Conservation (phyloP, 768 basidiomycete species). For the Mycena indigotica region DNA sequence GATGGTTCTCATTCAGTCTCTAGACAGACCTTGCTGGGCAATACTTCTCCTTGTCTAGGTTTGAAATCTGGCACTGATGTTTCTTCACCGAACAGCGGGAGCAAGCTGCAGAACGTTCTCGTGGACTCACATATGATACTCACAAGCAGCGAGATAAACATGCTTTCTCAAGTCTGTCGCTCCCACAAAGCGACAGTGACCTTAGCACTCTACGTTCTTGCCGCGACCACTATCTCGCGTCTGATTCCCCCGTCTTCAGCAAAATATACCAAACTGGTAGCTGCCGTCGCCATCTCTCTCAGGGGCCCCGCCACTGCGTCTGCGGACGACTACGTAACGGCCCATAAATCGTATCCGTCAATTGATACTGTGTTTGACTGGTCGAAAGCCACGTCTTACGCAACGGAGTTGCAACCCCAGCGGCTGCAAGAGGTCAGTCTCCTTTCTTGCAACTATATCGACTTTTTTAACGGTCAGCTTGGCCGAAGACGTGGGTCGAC, state of each 20-base stretch:
- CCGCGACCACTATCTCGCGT: conserved; percentile 30
- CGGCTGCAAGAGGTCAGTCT: conserved; percentile 36
- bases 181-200: conserved; percentile 36
- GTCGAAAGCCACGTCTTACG: conserved; percentile 32
- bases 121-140: no score
- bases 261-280: conserved; percentile 22
- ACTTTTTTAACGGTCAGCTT: conserved; percentile 30
- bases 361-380: conserved; percentile 34
- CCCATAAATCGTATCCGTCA: conserved; percentile 23
- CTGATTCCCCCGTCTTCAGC: conserved; percentile 19
- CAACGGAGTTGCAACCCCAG: conserved; percentile 28
- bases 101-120: neutral
- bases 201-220: conserved; percentile 32
- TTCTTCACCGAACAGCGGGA: neutral
- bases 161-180: conserved; percentile 30
- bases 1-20: no score
- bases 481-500: conserved; percentile 35
- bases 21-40: no score
- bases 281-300: conserved; percentile 35
- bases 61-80: conserved; percentile 35
- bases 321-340: conserved; percentile 35
- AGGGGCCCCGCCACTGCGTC: no score
- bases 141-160: conserved; percentile 15
- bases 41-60: no score
- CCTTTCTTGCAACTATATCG: conserved; percentile 34